A percentile compares a stretch with the other conserved stretches of the same genome.
These are phyloP conservation scores for Hemileccinum impolitum DNA, from an alignment of 768 basidiomycete genomes.

Conservation along the genomic window DNA sequence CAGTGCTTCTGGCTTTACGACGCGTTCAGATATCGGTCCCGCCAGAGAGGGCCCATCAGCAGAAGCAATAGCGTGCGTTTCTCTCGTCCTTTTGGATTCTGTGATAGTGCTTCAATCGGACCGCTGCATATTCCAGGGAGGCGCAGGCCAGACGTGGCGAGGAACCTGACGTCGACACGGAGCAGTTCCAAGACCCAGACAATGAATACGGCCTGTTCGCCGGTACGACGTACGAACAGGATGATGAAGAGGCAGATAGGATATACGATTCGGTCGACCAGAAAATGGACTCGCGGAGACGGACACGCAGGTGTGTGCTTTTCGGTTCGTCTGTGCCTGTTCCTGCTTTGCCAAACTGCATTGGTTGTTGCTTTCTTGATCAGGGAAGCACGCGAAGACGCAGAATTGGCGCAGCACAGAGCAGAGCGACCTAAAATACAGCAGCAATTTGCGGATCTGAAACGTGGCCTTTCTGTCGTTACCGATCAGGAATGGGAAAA, in stretches of 20 bases:
- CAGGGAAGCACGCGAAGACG: constrained; percentile 75
- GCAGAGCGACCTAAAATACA: constrained; percentile 93
- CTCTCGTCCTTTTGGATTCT: neutral
- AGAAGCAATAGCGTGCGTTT: constrained; percentile 78
- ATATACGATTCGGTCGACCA: constrained; percentile 93
- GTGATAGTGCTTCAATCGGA: neutral
- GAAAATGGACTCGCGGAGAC: constrained; percentile 84
- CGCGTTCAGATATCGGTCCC: constrained; percentile 97
- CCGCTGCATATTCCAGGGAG: constrained; percentile 49
- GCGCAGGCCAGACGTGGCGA: constrained; percentile 85
- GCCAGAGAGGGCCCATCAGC: constrained; percentile 94
- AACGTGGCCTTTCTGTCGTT: constrained; percentile 81
- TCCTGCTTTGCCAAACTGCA: neutral
- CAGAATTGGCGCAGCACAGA: constrained; percentile 71
- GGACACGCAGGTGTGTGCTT: constrained; percentile 67
- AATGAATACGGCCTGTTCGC: constrained; percentile 96
- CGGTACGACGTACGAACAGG: constrained; percentile 92
- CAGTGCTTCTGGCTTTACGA: constrained; percentile 96
- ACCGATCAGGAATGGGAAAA: constrained; percentile 93
- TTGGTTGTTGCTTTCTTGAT: neutral
- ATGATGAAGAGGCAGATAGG: constrained; percentile 95
- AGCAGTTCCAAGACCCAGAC: constrained; percentile 95
- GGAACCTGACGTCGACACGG: constrained; percentile 83
- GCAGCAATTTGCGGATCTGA: constrained; percentile 93
- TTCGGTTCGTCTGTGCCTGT: constrained; percentile 37